Base-by-base conservation (phyloP, 768 basidiomycete species). In the Boletales sp. region DNA sequence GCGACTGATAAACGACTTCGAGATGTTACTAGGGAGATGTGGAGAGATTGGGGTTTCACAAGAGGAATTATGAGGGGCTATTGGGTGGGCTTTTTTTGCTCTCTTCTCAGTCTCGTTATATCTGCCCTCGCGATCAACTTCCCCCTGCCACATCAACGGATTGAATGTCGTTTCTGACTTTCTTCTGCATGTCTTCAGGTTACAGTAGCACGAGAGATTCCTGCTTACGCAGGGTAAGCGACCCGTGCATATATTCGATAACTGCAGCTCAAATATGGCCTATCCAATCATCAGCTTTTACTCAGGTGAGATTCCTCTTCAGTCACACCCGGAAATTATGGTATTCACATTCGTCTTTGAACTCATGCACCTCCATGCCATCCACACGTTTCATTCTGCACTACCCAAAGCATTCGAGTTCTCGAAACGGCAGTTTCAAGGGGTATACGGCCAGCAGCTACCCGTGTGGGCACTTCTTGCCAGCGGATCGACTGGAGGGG, bases 51-150 rank as follows among this genome's bases (percentile, higher is more conserved):
- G 79, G 95, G 96, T 0, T 84, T 98, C 54, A 72, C 82, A 47
- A 77, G 83, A 55, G 96, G 96, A 6, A 76, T 98, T 45, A 96
- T 99, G 94, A 75, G 96, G 17, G 96, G 96, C 1, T 98, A 93
- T 65, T 97, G 95, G 95, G 94, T 92, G 14, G 34, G 60, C 30
- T 39, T 14, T 18, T 13, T 19, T 45, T 28, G 7, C 25, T 28
- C 25, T 28, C 25, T 28, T 28, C 25, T 28, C 25, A 28, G 25
- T 28, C 25, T 28, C 25, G 25, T 6, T 28, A 28, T 28, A 4
- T 41, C 14, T 30, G 25, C 44, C 9, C 34, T 9, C 8, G 34
- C 37, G 7, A n/a, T 14, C 39, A 6, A 35, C 7, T 32, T n/a
- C 14, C n/a, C 15, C 13, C 35, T 9, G 10, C 32, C 25, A 39